phyloP scores from a whole-genome alignment of 805 yeast species.

The Lipomyces mesembrius region DNA sequence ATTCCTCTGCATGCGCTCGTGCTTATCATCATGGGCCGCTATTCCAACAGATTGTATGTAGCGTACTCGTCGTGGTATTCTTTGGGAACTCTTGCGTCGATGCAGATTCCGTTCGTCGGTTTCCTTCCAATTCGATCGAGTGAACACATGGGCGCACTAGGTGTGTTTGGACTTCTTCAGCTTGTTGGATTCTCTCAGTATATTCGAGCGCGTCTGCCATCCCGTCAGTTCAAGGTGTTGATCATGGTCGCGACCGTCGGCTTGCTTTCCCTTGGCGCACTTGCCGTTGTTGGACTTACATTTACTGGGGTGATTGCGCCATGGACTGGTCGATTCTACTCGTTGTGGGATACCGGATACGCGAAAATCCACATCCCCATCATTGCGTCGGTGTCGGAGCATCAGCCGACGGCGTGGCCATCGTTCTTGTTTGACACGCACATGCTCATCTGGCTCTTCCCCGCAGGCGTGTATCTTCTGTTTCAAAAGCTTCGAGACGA shows the following conservation, averaged over 20 bases:
- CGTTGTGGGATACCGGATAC: conserved; percentile 96
- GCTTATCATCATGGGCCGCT: conserved; percentile 91
- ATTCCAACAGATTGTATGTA: conserved; percentile 77
- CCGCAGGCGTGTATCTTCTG: conserved; percentile 91
- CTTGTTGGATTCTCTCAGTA: conserved; percentile 85
- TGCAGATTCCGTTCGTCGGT: conserved; percentile 99
- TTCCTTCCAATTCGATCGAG: conserved; percentile 95
- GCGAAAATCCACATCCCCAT: conserved; percentile 98
- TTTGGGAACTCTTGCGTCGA: conserved; percentile 94
- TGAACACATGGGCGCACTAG: conserved; percentile 98
- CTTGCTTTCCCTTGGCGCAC: conserved; percentile 65
- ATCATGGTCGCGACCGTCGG: conserved; percentile 55
- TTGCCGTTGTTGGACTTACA: conserved; percentile 77
- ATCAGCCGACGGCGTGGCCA: conserved; percentile 99
- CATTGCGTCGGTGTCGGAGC: conserved; percentile 98
- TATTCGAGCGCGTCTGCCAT: conserved; percentile 71
- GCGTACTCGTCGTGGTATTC: conserved; percentile 97
- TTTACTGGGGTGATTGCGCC: conserved; percentile 95
- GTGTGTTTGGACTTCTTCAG: conserved; percentile 94
- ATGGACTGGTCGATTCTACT: conserved; percentile 99
- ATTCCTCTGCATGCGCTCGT: conserved; percentile 95
- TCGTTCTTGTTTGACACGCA: conserved; percentile 93
- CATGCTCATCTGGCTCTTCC: conserved; percentile 95
- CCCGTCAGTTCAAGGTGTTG: conserved; percentile 72
- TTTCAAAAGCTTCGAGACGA: conserved; percentile 90